These are phyloP conservation scores for Chytriomyces confervae DNA, from an alignment of 192 early-diverging fungal species.

Conservation along the genomic window DNA sequence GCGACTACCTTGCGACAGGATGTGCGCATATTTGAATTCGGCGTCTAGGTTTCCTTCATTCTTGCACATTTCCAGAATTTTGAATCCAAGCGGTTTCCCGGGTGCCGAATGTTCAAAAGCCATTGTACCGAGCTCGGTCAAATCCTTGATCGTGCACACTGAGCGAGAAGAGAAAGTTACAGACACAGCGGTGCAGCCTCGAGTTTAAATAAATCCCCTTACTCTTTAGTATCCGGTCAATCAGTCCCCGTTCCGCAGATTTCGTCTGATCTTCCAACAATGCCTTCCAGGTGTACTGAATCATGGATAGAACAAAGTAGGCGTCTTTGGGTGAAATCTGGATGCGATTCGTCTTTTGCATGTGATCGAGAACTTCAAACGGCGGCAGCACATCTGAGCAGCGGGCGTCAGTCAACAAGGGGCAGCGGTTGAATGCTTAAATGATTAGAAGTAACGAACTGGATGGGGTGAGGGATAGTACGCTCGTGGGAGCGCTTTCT, in stretches of 20 bases:
- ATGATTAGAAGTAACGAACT: too few species aligned
- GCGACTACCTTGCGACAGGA: constrained; percentile 19
- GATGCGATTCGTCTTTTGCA: constrained; percentile 14
- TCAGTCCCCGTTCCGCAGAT: background rate
- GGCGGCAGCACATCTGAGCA: constrained; percentile 28
- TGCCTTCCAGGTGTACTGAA: constrained; percentile 5
- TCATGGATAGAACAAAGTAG: background rate
- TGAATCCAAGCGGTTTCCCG: constrained; percentile 22
- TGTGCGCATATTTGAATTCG: constrained; percentile 40
- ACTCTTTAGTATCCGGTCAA: constrained; percentile 5
- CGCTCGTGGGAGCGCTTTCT: too few species aligned
- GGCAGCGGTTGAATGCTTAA: too few species aligned
- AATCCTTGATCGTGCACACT: constrained; percentile 26
- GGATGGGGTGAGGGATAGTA: too few species aligned
- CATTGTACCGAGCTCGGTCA: constrained; percentile 20
- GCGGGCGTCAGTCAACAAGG: too few species aligned
- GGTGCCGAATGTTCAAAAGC: constrained; percentile 18
- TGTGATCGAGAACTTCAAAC: constrained; percentile 16
- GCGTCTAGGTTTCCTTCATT: constrained; percentile 39
- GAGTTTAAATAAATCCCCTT: background rate
- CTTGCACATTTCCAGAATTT: constrained; percentile 26
- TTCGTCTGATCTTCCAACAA: background rate
- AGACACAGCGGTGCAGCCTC: background rate
- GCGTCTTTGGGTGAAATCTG: background rate
- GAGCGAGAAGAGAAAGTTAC: background rate